Evolutionary conservation across 2,329 filamentous ascomycete species (phyloP), one percentile per base, ranked within the genome.

Genomic region (Tolypocladium ovalisporum): DNA sequence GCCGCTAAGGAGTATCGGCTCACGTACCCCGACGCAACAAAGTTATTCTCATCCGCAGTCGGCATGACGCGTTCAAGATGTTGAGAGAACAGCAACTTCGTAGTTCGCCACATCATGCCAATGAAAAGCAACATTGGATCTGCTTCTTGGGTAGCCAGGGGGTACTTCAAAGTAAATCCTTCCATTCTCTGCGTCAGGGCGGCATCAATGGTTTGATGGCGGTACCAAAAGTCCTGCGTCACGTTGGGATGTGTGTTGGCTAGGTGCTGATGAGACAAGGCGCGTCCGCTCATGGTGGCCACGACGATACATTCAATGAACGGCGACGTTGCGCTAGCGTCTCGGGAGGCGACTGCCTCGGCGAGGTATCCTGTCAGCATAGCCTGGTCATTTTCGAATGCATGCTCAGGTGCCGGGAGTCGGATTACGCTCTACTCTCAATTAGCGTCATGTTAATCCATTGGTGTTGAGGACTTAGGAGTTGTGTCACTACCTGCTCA

Each of bases 261-360:
- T 13, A 29, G 51, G 24, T 57, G 37, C 35, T 47, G 37, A 12
- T 55, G 29, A 12, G 56, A 53, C 17, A 55, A 9, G 35, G 53
- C 35, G 8, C 56, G 36, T 39, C 59, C 60, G 52, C 59, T 60
- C 13, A 63, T 61, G 1, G 69, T 70, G 29, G 67, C 68, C 7
- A 72, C 62, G 19, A 71, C 60, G 44, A 72, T 64, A 51, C 65
- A 69, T 58, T 72, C 68, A 13, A 62, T 62, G 35, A 72, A 71
- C 0, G 69, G 63, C 1, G 68, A 71, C 2, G 66, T 64, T 9
- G 64, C 37, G 19, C 40, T 66, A 17, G 56, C 54, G 51, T 60
- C 58, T 51, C 63, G 63, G 57, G 54, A 57, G 29, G 60, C 60
- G 32, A 71, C 64, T 2, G 62, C 65, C 37, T 73, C 70, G 1